Evolutionary conservation across 2,329 filamentous ascomycete genomes (phyloP).

Genomic region (Alternaria gaisen): DNA sequence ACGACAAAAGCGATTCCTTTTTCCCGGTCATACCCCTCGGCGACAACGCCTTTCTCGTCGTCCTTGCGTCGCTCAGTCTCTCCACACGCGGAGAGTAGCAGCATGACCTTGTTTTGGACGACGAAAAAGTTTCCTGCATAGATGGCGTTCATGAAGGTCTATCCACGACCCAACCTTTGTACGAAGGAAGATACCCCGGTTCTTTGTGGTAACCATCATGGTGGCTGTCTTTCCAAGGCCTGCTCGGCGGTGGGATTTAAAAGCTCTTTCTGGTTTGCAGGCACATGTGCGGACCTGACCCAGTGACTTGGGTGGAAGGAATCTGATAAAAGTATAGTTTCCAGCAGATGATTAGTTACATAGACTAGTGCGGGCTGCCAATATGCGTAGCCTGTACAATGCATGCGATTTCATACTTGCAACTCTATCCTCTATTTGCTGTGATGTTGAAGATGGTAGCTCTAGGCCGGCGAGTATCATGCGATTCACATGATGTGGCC

Average conservation of each 20-base stretch:
- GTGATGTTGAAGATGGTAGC: background rate
- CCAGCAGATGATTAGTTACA: slow-evolving; percentile 44
- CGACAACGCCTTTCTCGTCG: slow-evolving; percentile 40
- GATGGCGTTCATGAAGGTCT: slow-evolving; percentile 51
- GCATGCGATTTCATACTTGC: slow-evolving; percentile 34
- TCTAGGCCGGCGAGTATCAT: background rate
- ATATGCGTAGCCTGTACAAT: slow-evolving; percentile 36
- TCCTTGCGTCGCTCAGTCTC: slow-evolving; percentile 40
- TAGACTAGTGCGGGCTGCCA: slow-evolving; percentile 42
- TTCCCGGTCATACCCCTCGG: slow-evolving; percentile 44
- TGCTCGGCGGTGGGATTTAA: slow-evolving; percentile 38
- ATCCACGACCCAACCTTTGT: slow-evolving; percentile 34
- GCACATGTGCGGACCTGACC: slow-evolving; percentile 30
- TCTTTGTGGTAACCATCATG: slow-evolving; percentile 40
- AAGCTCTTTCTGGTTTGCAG: slow-evolving; percentile 38
- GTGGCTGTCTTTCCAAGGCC: slow-evolving; percentile 30
- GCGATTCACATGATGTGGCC: background rate
- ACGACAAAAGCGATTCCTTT: slow-evolving; percentile 53
- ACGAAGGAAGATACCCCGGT: slow-evolving; percentile 49
- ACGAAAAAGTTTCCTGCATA: slow-evolving; percentile 50
- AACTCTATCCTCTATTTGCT: background rate
- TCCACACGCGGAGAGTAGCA: slow-evolving; percentile 35
- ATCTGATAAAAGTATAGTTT: slow-evolving; percentile 50
- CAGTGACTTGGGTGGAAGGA: slow-evolving; percentile 48
- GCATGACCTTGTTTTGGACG: slow-evolving; percentile 40